Evolutionary conservation across 306 rosid genomes (phyloP), one percentile per base, ranked within the genome.

Genomic region (Vachellia collinsii): DNA sequence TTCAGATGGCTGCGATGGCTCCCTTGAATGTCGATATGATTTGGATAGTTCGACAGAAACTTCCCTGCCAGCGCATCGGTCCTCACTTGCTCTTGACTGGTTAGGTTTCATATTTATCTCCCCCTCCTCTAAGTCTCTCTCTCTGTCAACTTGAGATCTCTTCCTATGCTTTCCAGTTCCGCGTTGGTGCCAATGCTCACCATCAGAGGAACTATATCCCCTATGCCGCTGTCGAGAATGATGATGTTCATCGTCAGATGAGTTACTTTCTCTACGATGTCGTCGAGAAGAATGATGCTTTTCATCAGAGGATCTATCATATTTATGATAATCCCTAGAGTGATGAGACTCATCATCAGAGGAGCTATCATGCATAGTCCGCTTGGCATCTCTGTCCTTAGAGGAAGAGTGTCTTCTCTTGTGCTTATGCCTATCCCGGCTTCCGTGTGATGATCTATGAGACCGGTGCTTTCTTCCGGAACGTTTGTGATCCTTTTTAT

Each of bases 381-480:
- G 75, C 63, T 20, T 71, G 41, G 41, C 48, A 74, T 80, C 83
- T 67, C 23, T 79, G 73, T 88, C 89, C 87, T 80, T 85, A 19
- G 88, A 86, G 64, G 37, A 59, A 20, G 92, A 91, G 84, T 76
- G 89, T 19, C 89, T 85, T 81, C 79, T 90, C 79, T 80, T 87
- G 76, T 90, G 91, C 77, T 81, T 89, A 68, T 85, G 91, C 82
- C 83, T 87, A 62, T 91, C 90, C 84, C 78, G 78, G 70, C 84
- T 74, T 51, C 62, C 68, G 72, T 81, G 83, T 44, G 97, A 90
- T 42, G 94, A 85, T 43, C 85, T 78, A 88, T 85, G 88, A 71
- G 90, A 87, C 17, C 88, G 74, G 68, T 78, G 90, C 82, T 88
- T 91, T 81, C 84, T 91, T 73, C 91, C 86, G 6, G 93, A 84